These are phyloP conservation scores for Calonectria pseudoturangicola DNA, from an alignment of 2,329 filamentous ascomycete species.

Conservation along the genomic window DNA sequence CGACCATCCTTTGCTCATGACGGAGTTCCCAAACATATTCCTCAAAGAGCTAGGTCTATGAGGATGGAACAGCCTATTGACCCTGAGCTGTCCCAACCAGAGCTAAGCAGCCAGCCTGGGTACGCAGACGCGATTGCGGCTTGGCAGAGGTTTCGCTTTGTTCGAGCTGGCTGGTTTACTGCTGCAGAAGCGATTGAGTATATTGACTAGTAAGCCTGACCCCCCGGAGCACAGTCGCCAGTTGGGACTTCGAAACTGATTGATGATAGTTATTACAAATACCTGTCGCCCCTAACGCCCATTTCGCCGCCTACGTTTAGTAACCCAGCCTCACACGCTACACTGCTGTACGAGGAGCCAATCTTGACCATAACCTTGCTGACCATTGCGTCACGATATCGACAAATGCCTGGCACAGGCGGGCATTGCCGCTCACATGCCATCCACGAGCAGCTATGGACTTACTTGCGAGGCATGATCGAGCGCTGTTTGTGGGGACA, in stretches of 20 bases:
- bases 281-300: conserved; percentile 92
- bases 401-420: conserved; percentile 85
- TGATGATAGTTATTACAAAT: conserved; percentile 86
- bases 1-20: conserved; percentile 45
- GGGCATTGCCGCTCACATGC: conserved; percentile 89
- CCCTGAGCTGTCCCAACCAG: conserved; percentile 65
- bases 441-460: conserved; percentile 97
- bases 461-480: conserved; percentile 94
- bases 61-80: conserved; percentile 66
- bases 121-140: conserved; percentile 84
- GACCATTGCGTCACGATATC: conserved; percentile 92
- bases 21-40: conserved; percentile 47
- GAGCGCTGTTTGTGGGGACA: conserved; percentile 96
- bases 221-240: background rate
- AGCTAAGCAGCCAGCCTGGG: conserved; percentile 69
- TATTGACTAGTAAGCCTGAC: conserved; percentile 84
- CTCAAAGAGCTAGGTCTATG: conserved; percentile 40
- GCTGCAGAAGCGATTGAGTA: conserved; percentile 95
- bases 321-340: conserved; percentile 85
- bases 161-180: conserved; percentile 97
- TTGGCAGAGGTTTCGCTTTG: conserved; percentile 95
- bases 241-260: conserved; percentile 37
- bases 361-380: conserved; percentile 94
- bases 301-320: conserved; percentile 95
- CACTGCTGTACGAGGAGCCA: conserved; percentile 90